Conservation (phyloP, 2,329 filamentous ascomycete species). For the Cercospora zeae-maydis region DNA sequence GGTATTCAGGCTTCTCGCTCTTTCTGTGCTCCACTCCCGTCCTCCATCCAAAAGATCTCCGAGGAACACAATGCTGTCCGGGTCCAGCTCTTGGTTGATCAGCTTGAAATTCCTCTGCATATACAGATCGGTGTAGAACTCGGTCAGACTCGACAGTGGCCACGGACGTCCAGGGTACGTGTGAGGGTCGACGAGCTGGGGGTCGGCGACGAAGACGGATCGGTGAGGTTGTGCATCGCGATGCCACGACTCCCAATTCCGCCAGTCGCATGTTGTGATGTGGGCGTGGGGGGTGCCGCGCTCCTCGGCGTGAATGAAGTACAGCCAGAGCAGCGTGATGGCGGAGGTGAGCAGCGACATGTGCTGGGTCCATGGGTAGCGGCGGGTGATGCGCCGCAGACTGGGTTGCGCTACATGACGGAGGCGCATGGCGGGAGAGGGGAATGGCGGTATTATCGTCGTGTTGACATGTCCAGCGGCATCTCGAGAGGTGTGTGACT, state of each 20-base stretch:
- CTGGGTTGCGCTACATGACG: conserved; percentile 23
- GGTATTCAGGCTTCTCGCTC: conserved; percentile 29
- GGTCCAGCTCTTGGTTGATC: conserved; percentile 71
- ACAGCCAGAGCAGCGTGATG: conserved; percentile 60
- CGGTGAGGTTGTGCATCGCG: conserved; percentile 74
- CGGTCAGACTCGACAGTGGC: conserved; percentile 64
- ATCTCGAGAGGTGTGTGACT: not conserved
- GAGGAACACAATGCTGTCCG: conserved; percentile 84
- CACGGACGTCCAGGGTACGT: conserved; percentile 84
- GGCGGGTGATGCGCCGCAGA: conserved; percentile 24
- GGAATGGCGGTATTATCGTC: not conserved
- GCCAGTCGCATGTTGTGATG: conserved; percentile 73
- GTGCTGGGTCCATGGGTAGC: conserved; percentile 27
- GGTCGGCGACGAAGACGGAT: conserved; percentile 80
- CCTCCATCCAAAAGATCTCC: conserved; percentile 96
- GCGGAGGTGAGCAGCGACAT: conserved; percentile 24
- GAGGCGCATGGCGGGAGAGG: conserved; percentile 15
- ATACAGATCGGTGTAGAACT: conserved; percentile 82
- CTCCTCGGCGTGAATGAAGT: conserved; percentile 81
- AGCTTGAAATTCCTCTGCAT: conserved; percentile 76
- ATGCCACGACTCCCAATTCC: conserved; percentile 89
- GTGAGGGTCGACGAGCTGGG: conserved; percentile 87
- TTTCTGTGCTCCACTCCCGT: conserved; percentile 80
- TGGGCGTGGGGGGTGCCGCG: conserved; percentile 69
- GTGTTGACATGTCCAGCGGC: not conserved